Percentiles rank a stretch among this genome's conserved stretches.
Evolutionary conservation across 2,329 filamentous ascomycete genomes (phyloP).

Genomic region (Diaporthe destruens): DNA sequence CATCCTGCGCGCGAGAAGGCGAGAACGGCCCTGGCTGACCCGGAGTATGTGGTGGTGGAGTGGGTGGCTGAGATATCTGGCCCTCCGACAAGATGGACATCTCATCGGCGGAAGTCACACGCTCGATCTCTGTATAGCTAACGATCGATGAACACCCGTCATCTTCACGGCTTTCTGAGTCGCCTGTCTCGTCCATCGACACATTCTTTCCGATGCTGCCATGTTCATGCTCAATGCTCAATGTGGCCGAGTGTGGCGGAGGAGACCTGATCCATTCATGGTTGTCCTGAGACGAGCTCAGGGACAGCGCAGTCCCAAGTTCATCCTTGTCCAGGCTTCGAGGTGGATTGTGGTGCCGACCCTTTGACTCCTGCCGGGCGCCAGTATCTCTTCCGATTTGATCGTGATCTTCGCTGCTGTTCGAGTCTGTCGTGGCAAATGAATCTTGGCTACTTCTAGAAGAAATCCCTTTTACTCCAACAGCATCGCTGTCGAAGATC

Average conservation of each 20-base stretch:
- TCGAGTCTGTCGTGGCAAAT: not conserved
- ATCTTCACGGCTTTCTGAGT: not conserved
- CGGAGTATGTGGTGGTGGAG: not conserved
- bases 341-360: not conserved
- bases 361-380: not conserved
- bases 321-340: not conserved
- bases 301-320: not conserved
- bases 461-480: not conserved
- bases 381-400: not conserved
- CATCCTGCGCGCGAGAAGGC: not conserved
- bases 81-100: not conserved
- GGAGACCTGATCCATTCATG: not conserved
- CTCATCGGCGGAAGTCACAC: not conserved
- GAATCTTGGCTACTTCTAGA: not conserved
- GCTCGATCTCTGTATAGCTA: not conserved
- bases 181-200: not conserved
- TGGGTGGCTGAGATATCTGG: not conserved
- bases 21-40: not conserved
- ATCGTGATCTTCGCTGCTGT: not conserved
- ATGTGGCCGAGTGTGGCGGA: not conserved
- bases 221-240: not conserved
- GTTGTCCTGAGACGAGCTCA: not conserved
- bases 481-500: constrained; percentile 1
- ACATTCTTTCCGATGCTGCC: not conserved
- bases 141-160: not conserved